These are phyloP conservation scores for Sporothrix protearum DNA, from an alignment of 2,329 filamentous ascomycete genomes.

Conservation along the genomic window DNA sequence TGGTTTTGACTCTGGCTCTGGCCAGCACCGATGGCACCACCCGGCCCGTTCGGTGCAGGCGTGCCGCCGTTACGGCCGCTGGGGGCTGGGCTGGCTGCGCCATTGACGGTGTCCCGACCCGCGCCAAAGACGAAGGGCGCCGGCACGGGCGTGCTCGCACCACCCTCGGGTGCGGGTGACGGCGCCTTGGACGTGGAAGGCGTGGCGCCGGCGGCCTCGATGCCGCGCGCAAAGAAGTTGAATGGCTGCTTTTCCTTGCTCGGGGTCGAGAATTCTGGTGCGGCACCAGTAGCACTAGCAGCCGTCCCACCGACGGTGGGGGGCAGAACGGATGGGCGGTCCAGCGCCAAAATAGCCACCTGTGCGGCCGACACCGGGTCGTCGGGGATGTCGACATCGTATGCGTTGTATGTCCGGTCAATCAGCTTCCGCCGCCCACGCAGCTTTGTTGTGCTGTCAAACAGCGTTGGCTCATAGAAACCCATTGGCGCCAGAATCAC, in stretches of 20 bases:
- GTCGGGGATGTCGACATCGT: slow-evolving; percentile 81
- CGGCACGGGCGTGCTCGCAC: slow-evolving; percentile 62
- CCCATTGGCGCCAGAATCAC: slow-evolving; percentile 92
- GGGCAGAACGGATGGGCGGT: slow-evolving; percentile 55
- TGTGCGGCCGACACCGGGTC: slow-evolving; percentile 86
- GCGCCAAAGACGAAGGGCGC: slow-evolving; percentile 55
- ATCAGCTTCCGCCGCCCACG: slow-evolving; percentile 75
- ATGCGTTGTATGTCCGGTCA: slow-evolving; percentile 85
- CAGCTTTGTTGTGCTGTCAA: slow-evolving; percentile 79
- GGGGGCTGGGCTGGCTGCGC: slow-evolving; percentile 51
- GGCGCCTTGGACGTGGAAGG: slow-evolving; percentile 82
- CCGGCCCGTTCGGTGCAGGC: slow-evolving; percentile 38
- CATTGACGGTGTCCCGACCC: slow-evolving; percentile 44
- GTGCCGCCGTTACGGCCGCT: slow-evolving; percentile 51
- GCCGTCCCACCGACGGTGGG: slow-evolving; percentile 42
- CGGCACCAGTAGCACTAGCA: slow-evolving; percentile 32
- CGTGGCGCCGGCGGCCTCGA: slow-evolving; percentile 54
- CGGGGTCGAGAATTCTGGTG: slow-evolving; percentile 52
- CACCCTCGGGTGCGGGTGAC: slow-evolving; percentile 75
- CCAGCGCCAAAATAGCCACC: slow-evolving; percentile 58
- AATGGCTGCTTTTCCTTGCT: slow-evolving; percentile 65
- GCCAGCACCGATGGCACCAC: not conserved
- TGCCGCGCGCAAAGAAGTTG: slow-evolving; percentile 61
- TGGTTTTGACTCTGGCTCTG: not conserved
- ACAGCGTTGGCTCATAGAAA: slow-evolving; percentile 84